Evolutionary conservation across 2,329 filamentous ascomycete species (phyloP).

Genomic region (Venturia carpophila): DNA sequence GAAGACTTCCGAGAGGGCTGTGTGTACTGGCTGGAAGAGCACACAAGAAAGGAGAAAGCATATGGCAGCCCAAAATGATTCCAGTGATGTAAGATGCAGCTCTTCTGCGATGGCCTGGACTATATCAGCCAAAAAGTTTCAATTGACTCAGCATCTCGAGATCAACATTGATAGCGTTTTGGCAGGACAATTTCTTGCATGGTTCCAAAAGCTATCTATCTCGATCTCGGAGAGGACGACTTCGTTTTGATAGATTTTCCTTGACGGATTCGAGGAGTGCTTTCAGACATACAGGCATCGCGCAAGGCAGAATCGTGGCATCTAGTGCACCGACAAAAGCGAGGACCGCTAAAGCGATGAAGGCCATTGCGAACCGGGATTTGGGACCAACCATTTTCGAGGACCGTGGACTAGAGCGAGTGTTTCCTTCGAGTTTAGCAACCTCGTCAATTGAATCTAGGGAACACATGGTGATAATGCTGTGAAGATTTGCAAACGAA

Average conservation of each 20-base stretch:
- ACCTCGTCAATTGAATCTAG: background rate
- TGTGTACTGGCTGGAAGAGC: conserved; percentile 22
- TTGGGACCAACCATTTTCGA: background rate
- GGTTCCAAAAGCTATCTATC: no score
- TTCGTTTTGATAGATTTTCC: no score
- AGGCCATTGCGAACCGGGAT: conserved; percentile 7
- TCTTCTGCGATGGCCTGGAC: conserved; percentile 22
- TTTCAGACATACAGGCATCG: conserved; percentile 6
- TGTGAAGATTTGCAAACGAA: no score
- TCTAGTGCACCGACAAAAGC: conserved; percentile 17
- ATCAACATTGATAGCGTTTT: no score
- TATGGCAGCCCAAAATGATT: conserved; percentile 23
- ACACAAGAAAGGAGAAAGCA: conserved; percentile 20
- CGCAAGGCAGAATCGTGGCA: conserved; percentile 14
- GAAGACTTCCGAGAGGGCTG: conserved; percentile 26
- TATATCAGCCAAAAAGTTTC: background rate
- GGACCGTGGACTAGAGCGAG: background rate
- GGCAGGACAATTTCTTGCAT: no score
- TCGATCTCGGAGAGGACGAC: no score
- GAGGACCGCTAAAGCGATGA: conserved; percentile 18
- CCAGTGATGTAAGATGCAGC: conserved; percentile 22
- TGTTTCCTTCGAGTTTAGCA: background rate
- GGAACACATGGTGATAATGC: no score
- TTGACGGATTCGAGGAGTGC: no score
- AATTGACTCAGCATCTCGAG: no score